Conservation (phyloP, 1,139 yeast genomes). For the Hemisphaericaspora subhashii region DNA sequence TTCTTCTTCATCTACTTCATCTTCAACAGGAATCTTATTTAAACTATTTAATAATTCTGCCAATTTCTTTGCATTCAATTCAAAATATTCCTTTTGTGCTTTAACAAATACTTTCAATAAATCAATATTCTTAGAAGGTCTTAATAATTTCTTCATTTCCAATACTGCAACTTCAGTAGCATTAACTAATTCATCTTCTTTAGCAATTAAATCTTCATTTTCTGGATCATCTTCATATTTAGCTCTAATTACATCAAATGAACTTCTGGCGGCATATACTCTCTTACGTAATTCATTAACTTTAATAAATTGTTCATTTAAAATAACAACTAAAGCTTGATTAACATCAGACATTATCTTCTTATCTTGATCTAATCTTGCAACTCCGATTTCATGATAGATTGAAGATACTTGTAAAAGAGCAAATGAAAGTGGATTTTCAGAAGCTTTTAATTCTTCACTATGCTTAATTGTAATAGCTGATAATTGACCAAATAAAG, state of each 20-base stretch:
- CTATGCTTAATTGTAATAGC: conserved; percentile 35
- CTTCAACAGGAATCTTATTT: conserved; percentile 35
- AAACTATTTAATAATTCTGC: conserved; percentile 30
- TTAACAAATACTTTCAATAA: conserved; percentile 61
- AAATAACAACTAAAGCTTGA: conserved; percentile 47
- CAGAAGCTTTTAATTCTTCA: conserved; percentile 42
- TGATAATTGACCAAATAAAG: conserved; percentile 47
- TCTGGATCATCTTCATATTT: conserved; percentile 39
- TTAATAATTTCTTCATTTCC: conserved; percentile 69
- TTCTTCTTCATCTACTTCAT: conserved; percentile 28
- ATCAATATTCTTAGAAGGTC: conserved; percentile 62
- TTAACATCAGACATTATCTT: conserved; percentile 58
- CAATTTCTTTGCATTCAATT: conserved; percentile 41
- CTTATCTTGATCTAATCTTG: conserved; percentile 66
- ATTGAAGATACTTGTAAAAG: conserved; percentile 56
- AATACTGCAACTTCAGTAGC: conserved; percentile 77
- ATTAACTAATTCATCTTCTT: conserved; percentile 76
- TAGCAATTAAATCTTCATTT: conserved; percentile 56
- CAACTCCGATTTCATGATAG: conserved; percentile 60
- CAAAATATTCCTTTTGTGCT: conserved; percentile 70
- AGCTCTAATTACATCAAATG: conserved; percentile 65
- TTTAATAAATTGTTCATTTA: conserved; percentile 59
- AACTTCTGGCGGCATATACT: conserved; percentile 68
- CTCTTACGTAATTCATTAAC: conserved; percentile 61
- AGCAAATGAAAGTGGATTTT: conserved; percentile 53